A percentile compares a stretch with the other conserved stretches of the same genome.
Conservation (phyloP, 2,329 filamentous ascomycete species). For the Cordyceps javanica region DNA sequence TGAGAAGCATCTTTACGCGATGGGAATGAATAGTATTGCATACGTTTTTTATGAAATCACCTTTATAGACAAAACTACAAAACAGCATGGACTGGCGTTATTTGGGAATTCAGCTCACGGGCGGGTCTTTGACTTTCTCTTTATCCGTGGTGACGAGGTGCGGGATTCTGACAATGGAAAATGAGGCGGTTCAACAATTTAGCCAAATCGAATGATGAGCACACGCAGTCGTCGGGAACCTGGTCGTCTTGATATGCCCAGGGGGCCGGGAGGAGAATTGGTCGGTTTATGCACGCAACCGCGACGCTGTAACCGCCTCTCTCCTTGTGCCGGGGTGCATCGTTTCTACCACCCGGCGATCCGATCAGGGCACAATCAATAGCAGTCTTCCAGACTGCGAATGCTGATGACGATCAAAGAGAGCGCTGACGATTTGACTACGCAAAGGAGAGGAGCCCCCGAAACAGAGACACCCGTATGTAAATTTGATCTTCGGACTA, state of each 20-base stretch:
- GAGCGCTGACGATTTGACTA: slow-evolving; percentile 44
- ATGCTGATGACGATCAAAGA: slow-evolving; percentile 51
- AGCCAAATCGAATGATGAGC: slow-evolving; percentile 44
- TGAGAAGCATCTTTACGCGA: slow-evolving; percentile 9
- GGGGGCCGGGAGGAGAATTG: background rate
- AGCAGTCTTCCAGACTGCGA: slow-evolving; percentile 14
- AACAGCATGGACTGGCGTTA: slow-evolving; percentile 9
- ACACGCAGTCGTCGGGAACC: slow-evolving; percentile 25
- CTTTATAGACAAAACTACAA: background rate
- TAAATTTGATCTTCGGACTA: background rate
- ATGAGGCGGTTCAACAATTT: background rate
- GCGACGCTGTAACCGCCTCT: slow-evolving; percentile 32
- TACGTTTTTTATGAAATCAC: background rate
- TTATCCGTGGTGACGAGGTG: background rate
- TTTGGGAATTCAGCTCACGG: background rate
- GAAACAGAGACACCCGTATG: background rate
- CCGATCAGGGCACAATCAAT: slow-evolving; percentile 22
- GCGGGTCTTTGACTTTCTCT: background rate
- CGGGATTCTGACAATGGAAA: background rate
- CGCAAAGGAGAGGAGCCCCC: background rate
- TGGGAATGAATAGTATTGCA: background rate
- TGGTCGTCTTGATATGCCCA: slow-evolving; percentile 7
- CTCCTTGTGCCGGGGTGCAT: background rate
- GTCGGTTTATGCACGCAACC: slow-evolving; percentile 22
- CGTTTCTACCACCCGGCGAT: slow-evolving; percentile 26